Evolutionary conservation across 768 basidiomycete genomes (phyloP).

Genomic region (Flagelloscypha sp.): DNA sequence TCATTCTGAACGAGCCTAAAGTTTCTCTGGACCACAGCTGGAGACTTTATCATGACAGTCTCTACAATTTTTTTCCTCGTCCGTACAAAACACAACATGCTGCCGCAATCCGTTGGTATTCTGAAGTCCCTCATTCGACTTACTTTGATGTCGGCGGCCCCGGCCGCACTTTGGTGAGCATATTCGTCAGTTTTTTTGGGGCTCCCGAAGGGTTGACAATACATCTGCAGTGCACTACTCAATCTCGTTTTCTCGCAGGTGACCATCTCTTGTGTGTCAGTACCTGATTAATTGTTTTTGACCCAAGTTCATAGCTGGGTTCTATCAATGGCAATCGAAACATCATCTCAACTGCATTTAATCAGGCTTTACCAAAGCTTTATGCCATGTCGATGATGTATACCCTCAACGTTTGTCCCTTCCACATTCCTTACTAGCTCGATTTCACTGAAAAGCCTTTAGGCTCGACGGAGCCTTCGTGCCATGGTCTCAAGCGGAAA

Average conservation of each 20-base stretch:
- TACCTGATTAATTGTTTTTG: no score
- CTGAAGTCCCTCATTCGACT: constrained; percentile 4
- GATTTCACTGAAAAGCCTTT: no score
- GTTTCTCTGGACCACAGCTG: constrained; percentile 4
- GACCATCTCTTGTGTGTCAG: no score
- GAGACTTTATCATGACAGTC: constrained; percentile 2
- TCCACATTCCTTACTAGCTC: no score
- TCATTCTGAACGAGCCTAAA: neutral
- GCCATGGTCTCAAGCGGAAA: constrained; percentile 6
- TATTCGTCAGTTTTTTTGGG: no score
- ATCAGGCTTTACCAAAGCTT: constrained; percentile 6
- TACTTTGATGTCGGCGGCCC: constrained; percentile 4
- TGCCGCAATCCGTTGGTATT: constrained; percentile 1
- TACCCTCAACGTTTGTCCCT: constrained; percentile 10
- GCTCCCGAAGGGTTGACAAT: no score
- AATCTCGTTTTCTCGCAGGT: constrained; percentile 8
- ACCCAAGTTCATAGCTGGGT: no score
- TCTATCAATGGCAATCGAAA: neutral
- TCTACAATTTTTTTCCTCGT: constrained; percentile 3
- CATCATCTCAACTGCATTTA: constrained; percentile 6
- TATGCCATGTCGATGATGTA: constrained; percentile 7
- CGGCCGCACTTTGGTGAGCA: constrained; percentile 5
- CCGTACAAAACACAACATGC: constrained; percentile 3
- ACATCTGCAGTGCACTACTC: constrained; percentile 4
- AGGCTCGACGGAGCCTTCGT: constrained; percentile 19